These are phyloP conservation scores for Cajanus cajan DNA, from an alignment of 306 rosid genomes.

Conservation along the genomic window DNA sequence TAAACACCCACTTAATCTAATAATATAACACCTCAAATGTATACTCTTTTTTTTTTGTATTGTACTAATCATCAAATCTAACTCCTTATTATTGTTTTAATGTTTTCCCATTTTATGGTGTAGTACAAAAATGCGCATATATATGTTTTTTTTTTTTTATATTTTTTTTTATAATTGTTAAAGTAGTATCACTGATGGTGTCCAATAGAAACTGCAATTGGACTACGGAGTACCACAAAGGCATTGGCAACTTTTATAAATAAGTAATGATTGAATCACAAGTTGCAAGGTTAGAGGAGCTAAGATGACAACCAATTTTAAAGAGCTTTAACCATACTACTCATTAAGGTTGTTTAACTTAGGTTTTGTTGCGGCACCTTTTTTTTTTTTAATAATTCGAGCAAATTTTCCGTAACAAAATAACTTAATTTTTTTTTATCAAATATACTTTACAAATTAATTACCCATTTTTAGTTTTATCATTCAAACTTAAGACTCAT, in stretches of 20 bases:
- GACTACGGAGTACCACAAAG: not conserved
- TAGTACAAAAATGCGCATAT: not conserved
- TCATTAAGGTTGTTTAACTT: not conserved
- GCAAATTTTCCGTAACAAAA: not conserved
- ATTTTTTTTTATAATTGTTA: too few species aligned
- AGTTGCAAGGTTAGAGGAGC: not conserved
- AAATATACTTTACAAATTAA: too few species aligned
- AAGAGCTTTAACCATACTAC: not conserved
- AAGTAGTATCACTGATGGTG: too few species aligned
- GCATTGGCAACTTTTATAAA: not conserved
- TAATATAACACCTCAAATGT: too few species aligned
- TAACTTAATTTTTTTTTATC: too few species aligned
- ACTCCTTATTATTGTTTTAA: not conserved
- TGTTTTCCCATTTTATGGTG: not conserved
- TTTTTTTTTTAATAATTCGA: too few species aligned
- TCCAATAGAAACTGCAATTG: not conserved
- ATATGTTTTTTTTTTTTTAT: too few species aligned
- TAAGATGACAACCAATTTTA: too few species aligned
- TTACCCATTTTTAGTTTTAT: not conserved
- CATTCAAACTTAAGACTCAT: not conserved
- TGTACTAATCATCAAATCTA: too few species aligned
- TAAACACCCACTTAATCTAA: too few species aligned
- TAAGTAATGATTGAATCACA: not conserved
- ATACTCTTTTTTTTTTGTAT: too few species aligned
- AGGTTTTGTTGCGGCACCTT: too few species aligned